phyloP scores from a whole-genome alignment of 2,329 filamentous ascomycete species.

The Penicillium glabrum region DNA sequence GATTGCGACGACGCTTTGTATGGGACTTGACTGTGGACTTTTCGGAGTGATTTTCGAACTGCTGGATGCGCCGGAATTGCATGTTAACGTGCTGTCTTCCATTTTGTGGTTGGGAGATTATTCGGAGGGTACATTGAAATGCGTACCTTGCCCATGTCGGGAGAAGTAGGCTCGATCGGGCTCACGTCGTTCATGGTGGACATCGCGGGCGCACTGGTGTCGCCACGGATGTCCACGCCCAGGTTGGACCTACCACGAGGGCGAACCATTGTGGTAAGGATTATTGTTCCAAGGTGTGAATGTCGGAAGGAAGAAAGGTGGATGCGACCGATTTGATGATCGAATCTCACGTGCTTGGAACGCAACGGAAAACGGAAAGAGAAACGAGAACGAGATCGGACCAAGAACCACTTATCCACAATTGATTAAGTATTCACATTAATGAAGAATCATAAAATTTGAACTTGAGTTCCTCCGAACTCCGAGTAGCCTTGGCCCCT shows the following conservation, averaged over 20 bases:
- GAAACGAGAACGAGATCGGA: conserved; percentile 1
- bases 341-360: neutral
- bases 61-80: conserved; percentile 5
- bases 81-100: neutral
- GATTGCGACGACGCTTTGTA: conserved; percentile 46
- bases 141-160: conserved; percentile 32
- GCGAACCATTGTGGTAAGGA: conserved; percentile 35
- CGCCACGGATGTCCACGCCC: conserved; percentile 48
- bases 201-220: conserved; percentile 48
- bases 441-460: neutral
- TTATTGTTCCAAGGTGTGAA: neutral
- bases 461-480: neutral
- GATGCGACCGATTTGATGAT: neutral
- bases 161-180: conserved; percentile 30
- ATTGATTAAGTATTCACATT: too few species aligned
- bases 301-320: neutral
- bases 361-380: conserved; percentile 3
- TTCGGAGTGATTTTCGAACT: conserved; percentile 24
- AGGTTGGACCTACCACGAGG: conserved; percentile 46
- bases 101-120: neutral
- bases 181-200: conserved; percentile 45
- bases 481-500: neutral
- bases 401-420: neutral
- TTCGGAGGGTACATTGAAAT: neutral
- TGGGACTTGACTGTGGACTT: conserved; percentile 34